Evolutionary conservation across 2,329 filamentous ascomycete genomes (phyloP).

Genomic region (Huntiella moniliformis): DNA sequence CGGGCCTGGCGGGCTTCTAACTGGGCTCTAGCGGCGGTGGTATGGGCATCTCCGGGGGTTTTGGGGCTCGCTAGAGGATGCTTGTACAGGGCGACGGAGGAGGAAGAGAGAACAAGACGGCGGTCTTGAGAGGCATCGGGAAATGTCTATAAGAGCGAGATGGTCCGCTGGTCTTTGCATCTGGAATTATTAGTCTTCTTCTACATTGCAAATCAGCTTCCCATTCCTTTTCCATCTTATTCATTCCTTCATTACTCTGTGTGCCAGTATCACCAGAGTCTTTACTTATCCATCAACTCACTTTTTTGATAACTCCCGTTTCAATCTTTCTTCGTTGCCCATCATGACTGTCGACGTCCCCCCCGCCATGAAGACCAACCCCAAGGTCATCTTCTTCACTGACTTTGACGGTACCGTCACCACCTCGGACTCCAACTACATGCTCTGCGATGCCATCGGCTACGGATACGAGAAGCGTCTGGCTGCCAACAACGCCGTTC

Average conservation of each 20-base stretch:
- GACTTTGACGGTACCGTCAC: slow-evolving; percentile 98
- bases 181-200: background rate
- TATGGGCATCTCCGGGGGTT: background rate
- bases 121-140: background rate
- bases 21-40: background rate
- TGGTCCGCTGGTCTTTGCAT: background rate
- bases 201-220: slow-evolving; percentile 1
- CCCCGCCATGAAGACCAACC: slow-evolving; percentile 36
- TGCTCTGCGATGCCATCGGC: slow-evolving; percentile 78
- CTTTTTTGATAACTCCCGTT: slow-evolving; percentile 4
- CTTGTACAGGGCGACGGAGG: too few species aligned
- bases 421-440: slow-evolving; percentile 45
- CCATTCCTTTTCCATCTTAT: slow-evolving; percentile 1
- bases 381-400: slow-evolving; percentile 93
- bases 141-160: too few species aligned
- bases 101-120: background rate
- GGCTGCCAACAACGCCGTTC: slow-evolving; percentile 57
- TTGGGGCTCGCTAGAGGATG: too few species aligned
- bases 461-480: slow-evolving; percentile 56
- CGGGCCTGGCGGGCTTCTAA: background rate
- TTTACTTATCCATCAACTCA: background rate
- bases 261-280: background rate
- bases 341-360: slow-evolving; percentile 11
- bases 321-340: background rate
- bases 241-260: background rate